Conservation (phyloP, 2,329 filamentous ascomycete genomes). For the Penicillium sp. region DNA sequence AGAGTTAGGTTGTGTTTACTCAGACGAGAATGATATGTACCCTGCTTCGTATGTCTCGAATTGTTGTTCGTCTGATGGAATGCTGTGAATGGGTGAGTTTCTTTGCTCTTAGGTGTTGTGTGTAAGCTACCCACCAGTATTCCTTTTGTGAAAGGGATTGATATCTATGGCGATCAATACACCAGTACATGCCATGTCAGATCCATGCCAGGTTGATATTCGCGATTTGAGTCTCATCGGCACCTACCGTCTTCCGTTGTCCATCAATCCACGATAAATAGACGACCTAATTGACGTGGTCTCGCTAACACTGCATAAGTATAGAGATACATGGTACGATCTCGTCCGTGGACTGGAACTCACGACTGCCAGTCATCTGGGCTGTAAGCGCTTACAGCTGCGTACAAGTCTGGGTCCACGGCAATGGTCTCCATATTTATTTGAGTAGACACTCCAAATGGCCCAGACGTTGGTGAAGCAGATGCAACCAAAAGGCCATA, state of each 20-base stretch:
- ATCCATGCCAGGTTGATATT: not conserved
- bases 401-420: slow-evolving; percentile 5
- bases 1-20: not conserved
- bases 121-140: not conserved
- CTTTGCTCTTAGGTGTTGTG: not conserved
- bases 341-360: not conserved
- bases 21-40: not conserved
- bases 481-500: too few relatives aligned
- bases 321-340: not conserved
- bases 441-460: too few relatives aligned
- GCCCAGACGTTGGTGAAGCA: too few relatives aligned
- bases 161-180: too few relatives aligned
- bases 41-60: slow-evolving; percentile 10
- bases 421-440: not conserved
- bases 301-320: not conserved
- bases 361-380: slow-evolving; percentile 11
- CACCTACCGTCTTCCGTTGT: slow-evolving; percentile 6
- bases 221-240: not conserved
- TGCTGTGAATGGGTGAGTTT: not conserved
- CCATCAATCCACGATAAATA: slow-evolving; percentile 8
- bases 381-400: not conserved
- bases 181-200: not conserved
- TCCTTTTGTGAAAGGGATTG: slow-evolving; percentile 7
- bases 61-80: slow-evolving; percentile 9
- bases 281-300: slow-evolving; percentile 7